Conservation (phyloP, 2,329 filamentous ascomycete genomes). For the Diplodia corticola region DNA sequence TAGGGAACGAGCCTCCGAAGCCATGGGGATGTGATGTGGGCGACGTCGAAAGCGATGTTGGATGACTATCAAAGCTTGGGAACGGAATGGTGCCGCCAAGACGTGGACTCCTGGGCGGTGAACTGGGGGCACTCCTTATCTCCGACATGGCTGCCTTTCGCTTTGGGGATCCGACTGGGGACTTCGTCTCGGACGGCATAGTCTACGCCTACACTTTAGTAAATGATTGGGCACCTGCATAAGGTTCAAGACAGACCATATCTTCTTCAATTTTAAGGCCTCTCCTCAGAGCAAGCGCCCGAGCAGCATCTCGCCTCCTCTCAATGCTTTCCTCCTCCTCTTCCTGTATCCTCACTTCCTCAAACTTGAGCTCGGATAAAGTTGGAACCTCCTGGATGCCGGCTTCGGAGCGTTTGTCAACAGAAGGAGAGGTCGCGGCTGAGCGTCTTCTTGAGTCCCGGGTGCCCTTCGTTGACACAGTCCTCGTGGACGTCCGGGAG, state of each 20-base stretch:
- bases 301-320: constrained; percentile 56
- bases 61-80: constrained; percentile 34
- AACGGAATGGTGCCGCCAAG: constrained; percentile 27
- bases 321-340: constrained; percentile 60
- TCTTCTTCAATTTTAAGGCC: constrained; percentile 45
- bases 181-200: constrained; percentile 26
- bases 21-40: constrained; percentile 25
- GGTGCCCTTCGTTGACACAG: constrained; percentile 49
- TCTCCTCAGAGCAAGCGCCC: constrained; percentile 54
- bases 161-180: background rate
- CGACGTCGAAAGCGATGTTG: constrained; percentile 31
- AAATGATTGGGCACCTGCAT: constrained; percentile 26
- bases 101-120: background rate
- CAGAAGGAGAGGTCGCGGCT: background rate
- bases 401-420: constrained; percentile 15
- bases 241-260: constrained; percentile 23
- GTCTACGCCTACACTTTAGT: constrained; percentile 23
- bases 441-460: constrained; percentile 29
- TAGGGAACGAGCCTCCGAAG: background rate
- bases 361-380: constrained; percentile 56
- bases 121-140: background rate
- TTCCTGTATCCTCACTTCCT: constrained; percentile 55
- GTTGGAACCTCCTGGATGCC: constrained; percentile 40
- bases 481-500: constrained; percentile 49
- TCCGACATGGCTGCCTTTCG: background rate